Base-by-base conservation (phyloP, 2,329 filamentous ascomycete species). In the Colletotrichum spaethianum region DNA sequence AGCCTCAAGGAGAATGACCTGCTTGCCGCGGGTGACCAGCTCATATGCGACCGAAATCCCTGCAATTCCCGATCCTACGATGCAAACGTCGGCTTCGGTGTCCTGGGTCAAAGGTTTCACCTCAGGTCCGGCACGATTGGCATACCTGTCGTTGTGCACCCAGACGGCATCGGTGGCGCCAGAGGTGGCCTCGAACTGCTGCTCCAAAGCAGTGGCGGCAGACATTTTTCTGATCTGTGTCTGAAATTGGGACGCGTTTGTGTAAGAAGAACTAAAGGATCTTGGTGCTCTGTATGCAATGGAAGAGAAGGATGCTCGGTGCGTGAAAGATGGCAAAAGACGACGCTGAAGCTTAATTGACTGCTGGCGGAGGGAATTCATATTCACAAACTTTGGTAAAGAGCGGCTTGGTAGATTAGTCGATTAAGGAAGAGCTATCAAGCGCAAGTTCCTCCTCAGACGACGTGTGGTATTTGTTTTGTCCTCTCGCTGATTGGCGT, bases 31-130 rank as follows among this genome's bases (percentile, higher is more conserved):
- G 7, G 73, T 82, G 31, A 90, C 84, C 0, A 90, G 84, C 73
- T 90, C 87, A 70, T 88, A 88, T 1, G 87, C 86, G 9, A 82
- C 81, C 0, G 85, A 86, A 53, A 89, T 82, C 16, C 87, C 88
- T 0, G 86, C 79, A 59, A 89, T 89, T 23, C 88, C 87, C 4
- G 86, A 83, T 5, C 88, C 88, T 59, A 90, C 80, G 64, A 90
- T 80, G 75, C 83, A 86, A 5, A 88, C 81, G 73, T 88, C 85
- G 0, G 84, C 84, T 53, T 85, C 79, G 26, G 87, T 76, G 75
- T 88, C 81, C 4, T 78, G 72, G 4, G 76, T 74, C 14, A 89
- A 80, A 20, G 83, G 77, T 1, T 82, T 78, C 76, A 87, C 88
- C 7, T 77, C 74, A 1, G 38, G 11, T 20, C 44, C 38, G 1